Conservation (phyloP, 2,329 filamentous ascomycete genomes). For the Exserohilum rostratum region DNA sequence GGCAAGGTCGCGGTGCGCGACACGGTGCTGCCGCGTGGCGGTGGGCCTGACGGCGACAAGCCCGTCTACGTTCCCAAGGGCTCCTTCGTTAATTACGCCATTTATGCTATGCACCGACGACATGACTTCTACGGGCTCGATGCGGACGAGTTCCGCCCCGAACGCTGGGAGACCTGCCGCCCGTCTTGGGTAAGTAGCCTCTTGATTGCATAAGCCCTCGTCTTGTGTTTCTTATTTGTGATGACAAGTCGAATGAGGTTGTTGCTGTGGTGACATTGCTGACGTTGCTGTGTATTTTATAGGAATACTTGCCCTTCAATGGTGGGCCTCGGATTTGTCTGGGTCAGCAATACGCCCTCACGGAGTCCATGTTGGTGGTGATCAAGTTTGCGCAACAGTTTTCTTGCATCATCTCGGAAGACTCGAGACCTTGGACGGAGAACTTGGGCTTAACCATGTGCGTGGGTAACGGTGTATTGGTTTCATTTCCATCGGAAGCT, state of each 20-base stretch:
- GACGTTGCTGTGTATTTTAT: slow-evolving; percentile 22
- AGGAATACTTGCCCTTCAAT: slow-evolving; percentile 42
- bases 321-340: slow-evolving; percentile 39
- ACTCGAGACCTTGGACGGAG: too few species aligned
- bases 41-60: slow-evolving; percentile 36
- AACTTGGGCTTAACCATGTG: too few species aligned
- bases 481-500: too few species aligned
- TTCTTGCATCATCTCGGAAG: too few species aligned
- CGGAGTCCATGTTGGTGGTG: slow-evolving; percentile 33
- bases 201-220: too few species aligned
- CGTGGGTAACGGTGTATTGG: too few species aligned
- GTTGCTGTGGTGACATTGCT: too few species aligned
- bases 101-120: slow-evolving; percentile 42
- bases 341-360: slow-evolving; percentile 39
- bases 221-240: too few species aligned
- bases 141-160: slow-evolving; percentile 43
- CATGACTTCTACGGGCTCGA: slow-evolving; percentile 47
- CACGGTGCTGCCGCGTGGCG: slow-evolving; percentile 39
- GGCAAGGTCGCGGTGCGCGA: slow-evolving; percentile 30
- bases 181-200: too few species aligned
- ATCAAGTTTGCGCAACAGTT: slow-evolving; percentile 35
- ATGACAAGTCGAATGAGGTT: too few species aligned
- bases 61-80: slow-evolving; percentile 45
- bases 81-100: slow-evolving; percentile 27
- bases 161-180: slow-evolving; percentile 43